These are phyloP conservation scores for Ophiostoma montium DNA, from an alignment of 2,329 filamentous ascomycete genomes.

Conservation along the genomic window DNA sequence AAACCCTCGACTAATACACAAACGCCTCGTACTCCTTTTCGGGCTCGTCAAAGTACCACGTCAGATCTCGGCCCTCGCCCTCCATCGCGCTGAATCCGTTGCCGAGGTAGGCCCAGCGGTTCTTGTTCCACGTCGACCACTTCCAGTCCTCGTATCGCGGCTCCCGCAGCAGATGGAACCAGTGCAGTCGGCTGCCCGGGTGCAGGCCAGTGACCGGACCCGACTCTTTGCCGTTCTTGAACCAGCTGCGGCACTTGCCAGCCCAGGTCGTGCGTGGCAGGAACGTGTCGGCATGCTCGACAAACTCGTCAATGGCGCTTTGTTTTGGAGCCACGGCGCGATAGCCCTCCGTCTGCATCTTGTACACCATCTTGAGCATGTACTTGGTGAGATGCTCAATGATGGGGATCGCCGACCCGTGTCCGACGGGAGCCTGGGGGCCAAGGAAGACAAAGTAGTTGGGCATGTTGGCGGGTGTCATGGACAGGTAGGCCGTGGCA, in stretches of 20 bases:
- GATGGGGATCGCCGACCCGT: slow-evolving; percentile 15
- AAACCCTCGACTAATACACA: not conserved
- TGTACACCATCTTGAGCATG: slow-evolving; percentile 17
- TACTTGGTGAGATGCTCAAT: slow-evolving; percentile 18
- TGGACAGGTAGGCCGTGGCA: slow-evolving; percentile 10
- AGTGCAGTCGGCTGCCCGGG: slow-evolving; percentile 13
- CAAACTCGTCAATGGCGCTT: slow-evolving; percentile 14
- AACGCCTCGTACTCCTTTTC: slow-evolving; percentile 35
- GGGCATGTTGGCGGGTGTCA: slow-evolving; percentile 9
- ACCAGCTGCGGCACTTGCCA: slow-evolving; percentile 18
- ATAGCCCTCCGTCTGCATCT: slow-evolving; percentile 19
- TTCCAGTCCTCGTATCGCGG: slow-evolving; percentile 12
- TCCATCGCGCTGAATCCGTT: slow-evolving; percentile 30
- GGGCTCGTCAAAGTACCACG: slow-evolving; percentile 31
- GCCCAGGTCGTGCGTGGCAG: slow-evolving; percentile 20
- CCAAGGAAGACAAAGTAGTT: slow-evolving; percentile 15
- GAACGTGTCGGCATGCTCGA: slow-evolving; percentile 19
- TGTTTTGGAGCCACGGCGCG: slow-evolving; percentile 12
- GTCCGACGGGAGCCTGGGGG: slow-evolving; percentile 14
- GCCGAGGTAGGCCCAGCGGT: slow-evolving; percentile 28
- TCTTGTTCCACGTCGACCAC: slow-evolving; percentile 29
- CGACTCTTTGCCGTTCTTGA: slow-evolving; percentile 14
- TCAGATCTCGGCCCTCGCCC: slow-evolving; percentile 26
- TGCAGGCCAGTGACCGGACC: slow-evolving; percentile 11
- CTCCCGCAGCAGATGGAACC: slow-evolving; percentile 10